Evolutionary conservation across 164 flowering plant genomes (phyloP).

Genomic region (Umbellularia californica): DNA sequence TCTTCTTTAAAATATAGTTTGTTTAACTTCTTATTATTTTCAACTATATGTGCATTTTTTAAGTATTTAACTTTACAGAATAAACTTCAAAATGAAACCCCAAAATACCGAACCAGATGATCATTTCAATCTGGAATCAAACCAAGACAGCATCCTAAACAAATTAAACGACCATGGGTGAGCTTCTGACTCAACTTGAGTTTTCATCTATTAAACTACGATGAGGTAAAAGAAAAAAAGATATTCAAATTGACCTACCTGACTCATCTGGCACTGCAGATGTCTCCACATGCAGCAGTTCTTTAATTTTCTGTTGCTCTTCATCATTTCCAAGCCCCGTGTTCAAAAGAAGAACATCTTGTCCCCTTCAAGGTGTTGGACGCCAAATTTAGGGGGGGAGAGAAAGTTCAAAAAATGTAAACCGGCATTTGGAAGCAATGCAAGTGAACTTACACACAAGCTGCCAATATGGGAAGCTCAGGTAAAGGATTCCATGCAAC

Average conservation of each 20-base stretch:
- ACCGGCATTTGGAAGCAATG: background rate
- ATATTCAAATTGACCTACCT: slow-evolving; percentile 37
- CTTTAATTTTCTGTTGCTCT: slow-evolving; percentile 50
- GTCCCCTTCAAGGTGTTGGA: slow-evolving; percentile 46
- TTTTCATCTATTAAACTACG: too few relatives aligned
- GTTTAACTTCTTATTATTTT: too few relatives aligned
- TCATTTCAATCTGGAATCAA: too few relatives aligned
- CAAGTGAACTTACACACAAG: slow-evolving; percentile 46
- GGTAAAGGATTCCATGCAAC: slow-evolving; percentile 93
- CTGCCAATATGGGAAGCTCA: slow-evolving; percentile 74
- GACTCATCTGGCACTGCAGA: slow-evolving; percentile 40
- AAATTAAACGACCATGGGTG: too few relatives aligned
- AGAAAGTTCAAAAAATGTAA: background rate
- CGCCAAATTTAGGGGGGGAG: background rate
- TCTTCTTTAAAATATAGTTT: too few relatives aligned
- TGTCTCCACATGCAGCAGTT: slow-evolving; percentile 49
- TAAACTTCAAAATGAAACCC: too few relatives aligned
- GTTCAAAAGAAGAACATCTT: slow-evolving; percentile 66
- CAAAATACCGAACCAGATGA: too few relatives aligned
- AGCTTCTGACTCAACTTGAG: background rate
- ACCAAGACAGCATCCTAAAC: too few relatives aligned
- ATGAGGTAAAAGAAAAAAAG: background rate
- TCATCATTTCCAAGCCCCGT: slow-evolving; percentile 73
- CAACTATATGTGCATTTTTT: too few relatives aligned
- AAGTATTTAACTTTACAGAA: too few relatives aligned